Base-by-base conservation (phyloP, 2,329 filamentous ascomycete species). In the Fusarium algeriense region DNA sequence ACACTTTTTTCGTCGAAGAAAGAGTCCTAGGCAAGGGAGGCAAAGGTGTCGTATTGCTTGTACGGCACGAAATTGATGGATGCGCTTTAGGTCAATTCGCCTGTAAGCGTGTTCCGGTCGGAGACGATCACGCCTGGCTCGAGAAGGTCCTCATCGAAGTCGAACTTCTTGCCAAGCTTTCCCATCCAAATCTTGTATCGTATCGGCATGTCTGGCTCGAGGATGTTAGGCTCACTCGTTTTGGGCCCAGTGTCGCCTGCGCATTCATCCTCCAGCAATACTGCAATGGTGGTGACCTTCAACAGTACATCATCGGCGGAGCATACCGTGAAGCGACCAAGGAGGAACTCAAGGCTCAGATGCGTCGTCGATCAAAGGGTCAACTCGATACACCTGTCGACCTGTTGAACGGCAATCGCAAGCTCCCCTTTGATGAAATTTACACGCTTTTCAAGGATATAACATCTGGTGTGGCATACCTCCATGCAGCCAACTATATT, bases 141-240 rank as follows among this genome's bases (percentile, higher is more conserved):
- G 94, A 97, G 80, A 98, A 98, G 81, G 88, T 98, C 4, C 85
- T 99, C 55, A 88, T 96, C 48, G 96, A 99, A 81, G 97, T 99
- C 4, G 94, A 97, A 81, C 85, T 98, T 28, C 87, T 99, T 28
- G 94, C 97, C 75, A 93, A 93, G 75, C 88, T 99, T 7, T 96
- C 94, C 0, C 96, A 99, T 78, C 93, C 95, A 62, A 99, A 99
- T 70, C 86, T 99, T 12, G 96, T 99, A 2, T 97, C 95, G 0
- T 99, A 99, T 80, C 92, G 95, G 10, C 96, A 98, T 81, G 96
- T 97, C 35, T 99, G 96, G 96, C 87, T 99, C 19, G 95, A 99
- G 80, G 92, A 98, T 79, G 91, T 92, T 57, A 89, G 92, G 73
- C 89, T 97, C 56, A 95, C 89, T 69, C 91, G 89, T 3, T 99